phyloP scores from a whole-genome alignment of 2,329 filamentous ascomycete genomes.

The Cercospora sojina region DNA sequence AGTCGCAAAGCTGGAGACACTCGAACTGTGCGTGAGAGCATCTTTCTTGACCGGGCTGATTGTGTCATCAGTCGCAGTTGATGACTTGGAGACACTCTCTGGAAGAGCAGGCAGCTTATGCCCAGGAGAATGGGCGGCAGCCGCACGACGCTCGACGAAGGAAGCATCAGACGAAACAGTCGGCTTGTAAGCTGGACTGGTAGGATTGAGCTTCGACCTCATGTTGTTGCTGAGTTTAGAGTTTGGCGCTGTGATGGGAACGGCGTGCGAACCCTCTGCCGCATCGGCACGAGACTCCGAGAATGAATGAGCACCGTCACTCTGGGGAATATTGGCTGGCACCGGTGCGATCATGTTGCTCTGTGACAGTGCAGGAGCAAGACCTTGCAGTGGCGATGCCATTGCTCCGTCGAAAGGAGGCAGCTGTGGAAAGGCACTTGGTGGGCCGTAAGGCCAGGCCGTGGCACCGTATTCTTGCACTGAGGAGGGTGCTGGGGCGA shows the following conservation, averaged over 20 bases:
- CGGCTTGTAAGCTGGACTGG: constrained; percentile 42
- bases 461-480: constrained; percentile 26
- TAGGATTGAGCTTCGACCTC: constrained; percentile 40
- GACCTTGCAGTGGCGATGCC: constrained; percentile 21
- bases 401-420: constrained; percentile 36
- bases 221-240: constrained; percentile 24
- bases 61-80: constrained; percentile 24
- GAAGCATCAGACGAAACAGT: constrained; percentile 11
- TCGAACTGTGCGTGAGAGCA: constrained; percentile 34
- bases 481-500: constrained; percentile 21
- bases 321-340: constrained; percentile 27
- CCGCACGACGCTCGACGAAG: constrained; percentile 13
- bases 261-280: constrained; percentile 32
- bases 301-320: constrained; percentile 29
- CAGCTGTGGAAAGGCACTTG: constrained; percentile 31
- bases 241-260: constrained; percentile 39
- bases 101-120: constrained; percentile 20
- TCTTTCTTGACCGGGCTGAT: constrained; percentile 30
- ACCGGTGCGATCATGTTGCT: background rate
- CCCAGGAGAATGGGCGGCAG: constrained; percentile 22
- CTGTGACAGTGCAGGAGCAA: background rate
- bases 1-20: constrained; percentile 40
- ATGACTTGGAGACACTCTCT: constrained; percentile 13
- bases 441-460: constrained; percentile 27
- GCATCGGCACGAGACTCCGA: constrained; percentile 25